A percentile compares a stretch with the other conserved stretches of the same genome.
Conservation (phyloP, 1,284 basidiomycete genomes). For the Volvariella surrecta region DNA sequence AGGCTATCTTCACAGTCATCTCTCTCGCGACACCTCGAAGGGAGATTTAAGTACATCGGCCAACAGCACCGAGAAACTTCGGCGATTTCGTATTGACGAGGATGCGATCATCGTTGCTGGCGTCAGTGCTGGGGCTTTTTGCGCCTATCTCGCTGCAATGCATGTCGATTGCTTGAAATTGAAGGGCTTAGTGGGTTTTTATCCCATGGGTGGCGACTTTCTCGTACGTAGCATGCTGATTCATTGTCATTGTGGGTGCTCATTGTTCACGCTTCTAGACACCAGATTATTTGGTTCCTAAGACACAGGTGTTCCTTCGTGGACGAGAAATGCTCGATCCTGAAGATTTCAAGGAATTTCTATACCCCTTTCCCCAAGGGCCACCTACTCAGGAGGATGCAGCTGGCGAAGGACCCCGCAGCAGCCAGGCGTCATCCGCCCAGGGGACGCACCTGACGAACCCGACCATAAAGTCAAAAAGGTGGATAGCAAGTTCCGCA, state of each 20-base stretch:
- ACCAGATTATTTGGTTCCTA: constrained; percentile 13
- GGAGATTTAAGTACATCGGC: neutral
- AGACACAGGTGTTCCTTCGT: constrained; percentile 12
- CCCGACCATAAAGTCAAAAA: neutral
- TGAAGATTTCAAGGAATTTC: constrained; percentile 10
- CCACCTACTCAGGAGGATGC: too few species aligned
- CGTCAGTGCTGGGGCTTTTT: constrained; percentile 54
- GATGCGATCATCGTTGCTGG: constrained; percentile 45
- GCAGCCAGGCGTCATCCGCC: too few species aligned
- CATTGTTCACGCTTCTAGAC: constrained; percentile 8
- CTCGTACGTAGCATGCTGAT: constrained; percentile 30
- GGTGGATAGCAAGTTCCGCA: constrained; percentile 31
- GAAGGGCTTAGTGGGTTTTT: constrained; percentile 45
- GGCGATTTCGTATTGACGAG: constrained; percentile 28
- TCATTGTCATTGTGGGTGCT: too few species aligned
- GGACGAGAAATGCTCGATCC: constrained; percentile 14
- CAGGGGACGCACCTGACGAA: neutral
- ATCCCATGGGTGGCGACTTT: constrained; percentile 55
- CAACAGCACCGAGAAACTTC: neutral
- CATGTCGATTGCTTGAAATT: constrained; percentile 41
- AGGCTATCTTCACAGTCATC: neutral
- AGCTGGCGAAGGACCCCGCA: too few species aligned
- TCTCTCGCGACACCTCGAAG: neutral
- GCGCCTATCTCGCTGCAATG: constrained; percentile 51
- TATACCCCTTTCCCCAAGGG: constrained; percentile 9